Evolutionary conservation across 129 eudicot genomes (phyloP).

Genomic region (Pittosporum tobira): DNA sequence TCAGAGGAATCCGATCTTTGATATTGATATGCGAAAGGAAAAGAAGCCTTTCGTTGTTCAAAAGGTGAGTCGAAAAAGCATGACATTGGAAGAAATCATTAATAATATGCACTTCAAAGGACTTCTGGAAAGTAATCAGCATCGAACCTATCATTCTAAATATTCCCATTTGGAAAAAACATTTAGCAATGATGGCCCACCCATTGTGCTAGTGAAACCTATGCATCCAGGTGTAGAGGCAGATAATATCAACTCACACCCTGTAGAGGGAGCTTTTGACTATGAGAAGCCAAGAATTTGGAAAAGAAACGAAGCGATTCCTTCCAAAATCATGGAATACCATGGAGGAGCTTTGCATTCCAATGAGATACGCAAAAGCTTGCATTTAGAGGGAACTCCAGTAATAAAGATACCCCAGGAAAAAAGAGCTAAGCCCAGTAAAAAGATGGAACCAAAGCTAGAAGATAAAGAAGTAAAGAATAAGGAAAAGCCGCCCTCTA

Average conservation of each 20-base stretch:
- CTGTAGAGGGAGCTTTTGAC: constrained; percentile 5
- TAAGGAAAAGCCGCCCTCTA: constrained; percentile 22
- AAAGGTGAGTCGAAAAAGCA: constrained; percentile 28
- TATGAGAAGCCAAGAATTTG: constrained; percentile 9
- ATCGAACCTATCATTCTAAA: constrained; percentile 15
- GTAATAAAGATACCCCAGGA: constrained; percentile 28
- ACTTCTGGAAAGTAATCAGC: constrained; percentile 26
- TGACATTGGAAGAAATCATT: constrained; percentile 45
- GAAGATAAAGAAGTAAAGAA: constrained; percentile 21
- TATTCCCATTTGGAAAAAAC: constrained; percentile 13
- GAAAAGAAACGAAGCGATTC: constrained; percentile 16
- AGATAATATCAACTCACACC: constrained; percentile 11
- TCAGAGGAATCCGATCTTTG: constrained; percentile 34
- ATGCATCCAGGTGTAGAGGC: constrained; percentile 8
- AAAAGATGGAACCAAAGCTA: constrained; percentile 9
- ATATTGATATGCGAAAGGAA: constrained; percentile 45
- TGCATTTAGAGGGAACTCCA: constrained; percentile 19
- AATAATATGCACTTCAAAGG: constrained; percentile 48
- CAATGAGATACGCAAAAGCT: constrained; percentile 10
- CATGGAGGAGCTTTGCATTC: constrained; percentile 10
- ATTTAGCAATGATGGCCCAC: constrained; percentile 30
- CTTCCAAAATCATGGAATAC: constrained; percentile 13
- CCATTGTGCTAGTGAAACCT: constrained; percentile 69
- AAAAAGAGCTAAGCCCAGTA: constrained; percentile 19
- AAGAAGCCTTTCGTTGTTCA: constrained; percentile 31